Conservation (phyloP, 2,329 filamentous ascomycete species). For the Stagonosporopsis vannaccii region DNA sequence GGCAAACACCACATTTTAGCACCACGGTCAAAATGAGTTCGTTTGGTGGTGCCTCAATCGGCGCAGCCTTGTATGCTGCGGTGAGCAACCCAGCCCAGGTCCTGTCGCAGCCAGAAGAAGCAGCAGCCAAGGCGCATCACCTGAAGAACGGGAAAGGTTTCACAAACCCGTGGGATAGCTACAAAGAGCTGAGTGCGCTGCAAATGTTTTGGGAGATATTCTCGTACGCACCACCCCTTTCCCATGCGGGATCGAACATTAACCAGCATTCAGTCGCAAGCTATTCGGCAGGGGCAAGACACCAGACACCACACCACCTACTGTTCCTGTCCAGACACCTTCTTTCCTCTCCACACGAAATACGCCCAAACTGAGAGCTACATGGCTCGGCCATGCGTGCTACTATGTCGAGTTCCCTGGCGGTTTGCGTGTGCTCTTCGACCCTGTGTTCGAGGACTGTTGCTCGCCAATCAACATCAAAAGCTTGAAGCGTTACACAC, state of each 20-base stretch:
- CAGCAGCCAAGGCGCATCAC: conserved; percentile 59
- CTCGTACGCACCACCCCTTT: conserved; percentile 39
- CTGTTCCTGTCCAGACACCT: conserved; percentile 72
- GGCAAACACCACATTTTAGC: conserved; percentile 33
- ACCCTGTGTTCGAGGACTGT: conserved; percentile 89
- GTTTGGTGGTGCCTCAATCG: conserved; percentile 30
- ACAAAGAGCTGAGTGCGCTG: conserved; percentile 46
- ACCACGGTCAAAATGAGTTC: conserved; percentile 44
- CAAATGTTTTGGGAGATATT: conserved; percentile 50
- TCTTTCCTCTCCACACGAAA: conserved; percentile 69
- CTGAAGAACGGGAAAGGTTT: conserved; percentile 62
- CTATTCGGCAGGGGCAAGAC: conserved; percentile 59
- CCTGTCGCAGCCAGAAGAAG: conserved; percentile 55
- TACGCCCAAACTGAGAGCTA: conserved; percentile 73
- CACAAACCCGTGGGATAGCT: conserved; percentile 66
- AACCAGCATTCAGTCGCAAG: conserved; percentile 48
- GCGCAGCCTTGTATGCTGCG: conserved; percentile 50
- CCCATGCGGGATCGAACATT: neutral
- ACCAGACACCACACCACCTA: conserved; percentile 70
- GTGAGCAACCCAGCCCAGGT: conserved; percentile 50
- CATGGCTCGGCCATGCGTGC: conserved; percentile 95
- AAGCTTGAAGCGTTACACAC: conserved; percentile 79
- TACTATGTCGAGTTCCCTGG: conserved; percentile 90
- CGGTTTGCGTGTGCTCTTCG: conserved; percentile 87
- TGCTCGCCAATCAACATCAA: conserved; percentile 78